Evolutionary conservation across 2,329 filamentous ascomycete genomes (phyloP), one percentile per base, ranked within the genome.

Genomic region (Juglanconis oblonga): DNA sequence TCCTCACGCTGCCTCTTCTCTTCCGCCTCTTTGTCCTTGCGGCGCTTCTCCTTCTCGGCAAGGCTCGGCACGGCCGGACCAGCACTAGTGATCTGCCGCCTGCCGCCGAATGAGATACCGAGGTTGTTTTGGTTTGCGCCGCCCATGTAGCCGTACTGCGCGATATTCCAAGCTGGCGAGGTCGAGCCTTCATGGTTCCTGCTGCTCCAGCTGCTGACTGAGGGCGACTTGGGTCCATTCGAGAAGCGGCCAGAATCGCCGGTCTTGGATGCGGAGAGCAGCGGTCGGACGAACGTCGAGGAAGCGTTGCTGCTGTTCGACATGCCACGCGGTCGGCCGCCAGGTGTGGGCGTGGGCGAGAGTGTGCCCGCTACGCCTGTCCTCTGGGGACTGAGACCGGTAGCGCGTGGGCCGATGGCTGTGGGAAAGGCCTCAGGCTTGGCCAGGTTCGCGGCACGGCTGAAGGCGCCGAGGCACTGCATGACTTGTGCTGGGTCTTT

Each of bases 91-190:
- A 99, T 98, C 76, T 99, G 95, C 62, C 95, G 86, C 67, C 93
- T 86, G 17, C 88, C 91, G 58, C 95, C 95, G 74, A 98, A 98
- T 10, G 91, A 87, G 67, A 99, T 92, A 17, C 95, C 95, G 63
- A 97, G 87, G 68, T 96, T 98, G 3, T 92, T 94, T 73, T 99
- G 95, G 69, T 91, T 97, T 32, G 95, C 95, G 52, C 95, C 95
- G 60, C 95, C 95, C 89, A 98, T 95, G 75, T 97, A 99, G 7
- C 95, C 93, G 71, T 99, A 99, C 72, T 99, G 95, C 59, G 93
- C 90, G 67, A 98, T 98, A 72, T 98, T 99, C 95, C 95, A 99
- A 1, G 95, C 95, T 0, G 95, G 95, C 32, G 88, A 82, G 1
- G 93, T 97, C 49, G 82, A 83, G 14, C 85, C 85, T 73, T 97